These are phyloP conservation scores for Metschnikowia arizonensis DNA, from an alignment of 805 yeast species.

Conservation along the genomic window DNA sequence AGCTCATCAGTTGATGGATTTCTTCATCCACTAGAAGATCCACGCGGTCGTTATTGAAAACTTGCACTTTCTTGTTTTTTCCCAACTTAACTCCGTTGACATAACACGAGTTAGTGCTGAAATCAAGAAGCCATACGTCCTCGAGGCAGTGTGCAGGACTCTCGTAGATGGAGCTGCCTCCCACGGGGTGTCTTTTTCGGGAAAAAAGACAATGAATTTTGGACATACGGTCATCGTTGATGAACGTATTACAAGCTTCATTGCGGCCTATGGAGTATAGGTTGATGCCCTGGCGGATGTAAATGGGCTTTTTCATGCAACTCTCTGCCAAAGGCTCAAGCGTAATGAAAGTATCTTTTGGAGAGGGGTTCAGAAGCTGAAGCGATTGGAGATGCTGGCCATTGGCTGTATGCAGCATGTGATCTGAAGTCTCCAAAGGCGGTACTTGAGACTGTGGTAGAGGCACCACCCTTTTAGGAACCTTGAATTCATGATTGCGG, in stretches of 20 bases:
- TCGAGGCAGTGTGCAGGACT: conserved; percentile 72
- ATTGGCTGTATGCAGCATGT: not conserved
- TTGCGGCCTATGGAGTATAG: conserved; percentile 74
- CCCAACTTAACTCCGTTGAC: conserved; percentile 59
- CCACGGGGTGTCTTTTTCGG: conserved; percentile 58
- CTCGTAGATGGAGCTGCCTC: conserved; percentile 49
- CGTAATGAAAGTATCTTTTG: conserved; percentile 61
- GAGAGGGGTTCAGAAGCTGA: conserved; percentile 19
- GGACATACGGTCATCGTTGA: conserved; percentile 74
- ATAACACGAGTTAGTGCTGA: conserved; percentile 74
- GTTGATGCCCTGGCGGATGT: conserved; percentile 63
- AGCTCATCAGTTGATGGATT: conserved; percentile 50
- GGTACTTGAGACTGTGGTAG: conserved; percentile 36
- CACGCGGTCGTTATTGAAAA: conserved; percentile 63
- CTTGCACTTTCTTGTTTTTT: conserved; percentile 55
- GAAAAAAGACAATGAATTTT: conserved; percentile 74
- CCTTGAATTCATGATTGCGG: conserved; percentile 34
- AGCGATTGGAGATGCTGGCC: not conserved
- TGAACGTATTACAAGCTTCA: conserved; percentile 53
- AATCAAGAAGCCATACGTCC: conserved; percentile 77
- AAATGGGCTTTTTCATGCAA: conserved; percentile 43
- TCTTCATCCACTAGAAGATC: conserved; percentile 61
- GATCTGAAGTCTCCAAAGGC: not conserved
- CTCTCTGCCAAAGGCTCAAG: conserved; percentile 51
- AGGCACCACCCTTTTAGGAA: conserved; percentile 42